Percentiles rank a stretch among this genome's conserved stretches.
These are phyloP conservation scores for Pachyrhizus erosus DNA, from an alignment of 306 rosid species.

Conservation along the genomic window DNA sequence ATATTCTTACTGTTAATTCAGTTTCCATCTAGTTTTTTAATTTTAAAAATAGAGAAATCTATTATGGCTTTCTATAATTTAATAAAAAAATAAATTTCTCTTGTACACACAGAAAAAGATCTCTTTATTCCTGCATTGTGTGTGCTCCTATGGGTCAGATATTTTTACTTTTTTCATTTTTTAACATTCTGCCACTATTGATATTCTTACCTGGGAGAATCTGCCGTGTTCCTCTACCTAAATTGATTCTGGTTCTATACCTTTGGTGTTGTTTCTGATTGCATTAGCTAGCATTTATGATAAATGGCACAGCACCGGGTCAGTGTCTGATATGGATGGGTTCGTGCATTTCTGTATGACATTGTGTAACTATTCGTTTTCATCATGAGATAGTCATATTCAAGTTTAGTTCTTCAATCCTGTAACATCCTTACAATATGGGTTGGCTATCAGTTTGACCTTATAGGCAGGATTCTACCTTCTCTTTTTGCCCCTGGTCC, in stretches of 20 bases:
- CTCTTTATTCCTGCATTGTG: neutral
- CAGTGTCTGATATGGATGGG: neutral
- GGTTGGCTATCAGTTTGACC: constrained; percentile 2
- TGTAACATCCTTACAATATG: neutral
- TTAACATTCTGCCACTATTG: neutral
- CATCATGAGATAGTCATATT: neutral
- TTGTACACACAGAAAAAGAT: neutral
- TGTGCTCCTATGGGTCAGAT: constrained; percentile 12
- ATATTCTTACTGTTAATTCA: constrained; percentile 8
- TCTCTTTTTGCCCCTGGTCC: neutral
- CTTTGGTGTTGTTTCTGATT: constrained; percentile 7
- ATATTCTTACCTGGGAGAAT: constrained; percentile 23
- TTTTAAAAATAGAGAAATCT: neutral
- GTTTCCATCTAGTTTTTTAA: neutral
- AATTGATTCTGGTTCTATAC: neutral
- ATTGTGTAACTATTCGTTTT: neutral
- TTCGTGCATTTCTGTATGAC: neutral
- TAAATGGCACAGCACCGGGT: neutral
- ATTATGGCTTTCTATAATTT: neutral
- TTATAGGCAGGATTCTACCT: neutral
- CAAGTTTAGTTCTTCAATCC: neutral
- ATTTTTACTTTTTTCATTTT: neutral
- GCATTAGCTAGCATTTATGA: constrained; percentile 4
- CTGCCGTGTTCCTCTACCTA: too few species aligned
- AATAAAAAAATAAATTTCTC: neutral